phyloP scores from a whole-genome alignment of 148 eudicot genomes.

The Camellia japonica region DNA sequence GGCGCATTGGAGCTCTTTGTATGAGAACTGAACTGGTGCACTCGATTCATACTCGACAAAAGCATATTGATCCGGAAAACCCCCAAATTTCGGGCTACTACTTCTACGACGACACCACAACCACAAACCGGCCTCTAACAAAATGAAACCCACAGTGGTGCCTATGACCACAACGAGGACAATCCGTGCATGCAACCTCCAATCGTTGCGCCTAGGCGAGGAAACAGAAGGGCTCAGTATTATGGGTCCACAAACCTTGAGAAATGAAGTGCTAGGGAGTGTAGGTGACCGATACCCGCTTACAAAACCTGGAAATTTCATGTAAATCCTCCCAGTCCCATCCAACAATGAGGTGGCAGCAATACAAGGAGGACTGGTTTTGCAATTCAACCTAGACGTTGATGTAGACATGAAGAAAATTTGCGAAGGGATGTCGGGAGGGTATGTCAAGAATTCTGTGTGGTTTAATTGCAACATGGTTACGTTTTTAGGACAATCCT shows the following conservation, averaged over 20 bases:
- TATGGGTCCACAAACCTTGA: slow-evolving; percentile 62
- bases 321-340: slow-evolving; percentile 61
- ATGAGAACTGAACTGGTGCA: slow-evolving; percentile 74
- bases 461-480: slow-evolving; percentile 56
- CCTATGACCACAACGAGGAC: slow-evolving; percentile 49
- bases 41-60: slow-evolving; percentile 87
- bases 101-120: slow-evolving; percentile 67
- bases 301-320: slow-evolving; percentile 42
- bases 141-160: slow-evolving; percentile 33
- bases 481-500: slow-evolving; percentile 41
- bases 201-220: slow-evolving; percentile 8
- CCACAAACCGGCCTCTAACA: slow-evolving; percentile 59
- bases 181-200: slow-evolving; percentile 47
- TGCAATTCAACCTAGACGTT: slow-evolving; percentile 63
- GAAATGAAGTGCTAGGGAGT: slow-evolving; percentile 76
- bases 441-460: slow-evolving; percentile 61
- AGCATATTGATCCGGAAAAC: slow-evolving; percentile 55
- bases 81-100: slow-evolving; percentile 50
- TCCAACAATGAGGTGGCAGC: slow-evolving; percentile 64
- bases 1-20: slow-evolving; percentile 57
- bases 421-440: slow-evolving; percentile 48
- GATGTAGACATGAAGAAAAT: slow-evolving; percentile 32
- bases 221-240: slow-evolving; percentile 48
- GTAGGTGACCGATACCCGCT: slow-evolving; percentile 76
- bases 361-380: slow-evolving; percentile 45